A percentile compares a stretch with the other conserved stretches of the same genome.
Evolutionary conservation across 495 filamentous ascomycete species (phyloP).

Genomic region (Neurospora sp.): DNA sequence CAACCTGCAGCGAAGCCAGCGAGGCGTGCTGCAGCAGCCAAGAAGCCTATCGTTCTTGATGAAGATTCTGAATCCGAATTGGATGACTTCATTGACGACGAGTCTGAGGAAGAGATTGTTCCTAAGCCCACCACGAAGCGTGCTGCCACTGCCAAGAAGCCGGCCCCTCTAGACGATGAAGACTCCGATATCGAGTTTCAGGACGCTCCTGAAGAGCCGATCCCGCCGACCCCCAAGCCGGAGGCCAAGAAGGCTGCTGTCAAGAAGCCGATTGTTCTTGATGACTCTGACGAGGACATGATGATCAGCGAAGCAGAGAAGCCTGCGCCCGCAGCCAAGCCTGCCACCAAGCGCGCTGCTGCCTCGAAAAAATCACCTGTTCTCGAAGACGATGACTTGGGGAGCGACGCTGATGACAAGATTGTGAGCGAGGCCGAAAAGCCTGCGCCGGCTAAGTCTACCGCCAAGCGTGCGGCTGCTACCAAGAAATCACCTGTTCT

Average conservation of each 20-base stretch:
- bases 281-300: background rate
- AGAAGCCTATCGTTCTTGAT: background rate
- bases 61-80: background rate
- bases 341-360: conserved; percentile 29
- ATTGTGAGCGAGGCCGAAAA: conserved; percentile 11
- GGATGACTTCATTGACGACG: background rate
- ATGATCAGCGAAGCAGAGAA: background rate
- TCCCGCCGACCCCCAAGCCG: background rate
- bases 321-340: background rate
- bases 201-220: background rate
- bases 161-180: conserved; percentile 1
- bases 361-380: conserved; percentile 37
- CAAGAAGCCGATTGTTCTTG: conserved; percentile 4
- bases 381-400: conserved; percentile 26
- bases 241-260: conserved; percentile 3
- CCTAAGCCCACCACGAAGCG: conserved; percentile 7
- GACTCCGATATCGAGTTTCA: conserved; percentile 1
- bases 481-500: background rate
- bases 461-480: background rate
- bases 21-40: background rate
- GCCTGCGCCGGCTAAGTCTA: background rate
- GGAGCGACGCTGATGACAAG: conserved; percentile 33
- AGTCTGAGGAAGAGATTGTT: conserved; percentile 1
- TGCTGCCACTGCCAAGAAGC: conserved; percentile 1
- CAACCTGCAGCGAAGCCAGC: background rate